These are phyloP conservation scores for Aspergillus oerlinghausenensis DNA, from an alignment of 2,329 filamentous ascomycete species.

Conservation along the genomic window DNA sequence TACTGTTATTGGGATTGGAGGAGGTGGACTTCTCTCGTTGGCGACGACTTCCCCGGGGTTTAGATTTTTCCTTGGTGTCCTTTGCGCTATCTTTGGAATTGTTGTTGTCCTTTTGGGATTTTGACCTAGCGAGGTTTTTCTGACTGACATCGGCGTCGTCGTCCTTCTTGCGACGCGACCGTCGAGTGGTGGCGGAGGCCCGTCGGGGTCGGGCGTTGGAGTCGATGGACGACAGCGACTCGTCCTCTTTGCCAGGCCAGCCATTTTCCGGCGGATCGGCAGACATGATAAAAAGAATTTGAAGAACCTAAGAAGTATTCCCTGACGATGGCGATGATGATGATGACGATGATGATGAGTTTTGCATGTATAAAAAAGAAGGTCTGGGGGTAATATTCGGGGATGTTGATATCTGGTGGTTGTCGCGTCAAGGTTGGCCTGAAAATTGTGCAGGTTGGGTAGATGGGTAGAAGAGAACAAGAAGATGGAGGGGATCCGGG, in stretches of 20 bases:
- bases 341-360: background rate
- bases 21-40: conserved; percentile 33
- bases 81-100: conserved; percentile 18
- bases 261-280: conserved; percentile 24
- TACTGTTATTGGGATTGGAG: conserved; percentile 9
- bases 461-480: conserved; percentile 6
- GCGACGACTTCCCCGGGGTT: conserved; percentile 28
- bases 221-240: conserved; percentile 18
- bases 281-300: conserved; percentile 21
- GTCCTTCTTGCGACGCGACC: conserved; percentile 42
- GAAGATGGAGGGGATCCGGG: no score
- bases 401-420: background rate
- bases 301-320: background rate
- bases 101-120: conserved; percentile 20
- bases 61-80: conserved; percentile 16
- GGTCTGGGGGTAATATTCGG: background rate
- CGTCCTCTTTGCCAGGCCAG: conserved; percentile 23
- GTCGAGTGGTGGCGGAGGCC: conserved; percentile 24
- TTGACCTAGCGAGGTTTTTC: conserved; percentile 24
- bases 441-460: background rate
- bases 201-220: conserved; percentile 27
- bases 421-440: background rate
- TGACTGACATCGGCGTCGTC: conserved; percentile 25
- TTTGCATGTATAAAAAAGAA: background rate
- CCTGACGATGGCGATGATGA: background rate